Base-by-base conservation (phyloP, 495 filamentous ascomycete species). In the Trichoderma asperelloides region DNA sequence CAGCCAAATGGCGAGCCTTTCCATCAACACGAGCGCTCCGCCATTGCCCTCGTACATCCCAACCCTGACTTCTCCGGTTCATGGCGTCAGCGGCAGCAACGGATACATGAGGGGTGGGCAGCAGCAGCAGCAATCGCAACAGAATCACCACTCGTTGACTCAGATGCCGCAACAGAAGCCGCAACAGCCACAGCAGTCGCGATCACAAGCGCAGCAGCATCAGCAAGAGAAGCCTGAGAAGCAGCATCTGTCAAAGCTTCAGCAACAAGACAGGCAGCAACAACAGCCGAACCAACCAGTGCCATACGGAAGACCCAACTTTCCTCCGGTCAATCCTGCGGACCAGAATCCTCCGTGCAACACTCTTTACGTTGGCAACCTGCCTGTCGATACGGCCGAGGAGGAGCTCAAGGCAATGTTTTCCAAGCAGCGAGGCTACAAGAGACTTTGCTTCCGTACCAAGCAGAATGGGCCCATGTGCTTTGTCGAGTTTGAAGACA, bases 381-480 rank as follows among this genome's bases (percentile, higher is more conserved):
- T 98, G 49, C 95, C 95, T 0, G 87, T 93, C 60, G 91, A 97
- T 73, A 96, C 95, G 0, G 95, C 91, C 0, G 95, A 98, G 73
- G 96, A 98, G 71, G 95, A 98, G 74, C 83, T 98, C 62, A 98
- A 98, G 76, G 89, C 90, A 16, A 84, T 98, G 75, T 98, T 98
- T 74, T 92, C 89, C 55, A 95, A 94, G 76, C 91, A 96, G 71
- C 91, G 93, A 41, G 95, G 95, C 18, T 98, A 98, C 77, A 98
- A 96, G 79, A 84, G 95, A 45, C 87, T 98, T 5, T 97, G 93
- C 72, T 96, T 97, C 80, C 86, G 96, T n/a, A 96, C 94, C 64
- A 98, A 98, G 78, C 90, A 93, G 70, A 96, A 98, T 72, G 96
- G 96, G 0, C 95, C 96, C 15, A 98, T 98, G 96, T 98, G 95